Evolutionary conservation across 2,329 filamentous ascomycete species (phyloP).

Genomic region (Bretziella fagacearum): DNA sequence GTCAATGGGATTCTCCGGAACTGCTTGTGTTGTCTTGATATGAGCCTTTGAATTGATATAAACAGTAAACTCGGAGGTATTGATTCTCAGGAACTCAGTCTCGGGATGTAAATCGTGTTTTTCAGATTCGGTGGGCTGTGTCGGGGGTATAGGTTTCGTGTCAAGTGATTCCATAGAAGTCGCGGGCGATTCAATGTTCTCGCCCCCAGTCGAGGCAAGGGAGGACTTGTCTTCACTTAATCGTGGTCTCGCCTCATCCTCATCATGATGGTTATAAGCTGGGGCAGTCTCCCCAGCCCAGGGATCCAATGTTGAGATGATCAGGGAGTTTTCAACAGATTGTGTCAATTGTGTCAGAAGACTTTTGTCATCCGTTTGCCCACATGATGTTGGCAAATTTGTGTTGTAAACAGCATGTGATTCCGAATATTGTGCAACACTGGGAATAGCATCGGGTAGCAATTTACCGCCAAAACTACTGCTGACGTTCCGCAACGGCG

Average conservation of each 20-base stretch:
- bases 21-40: neutral
- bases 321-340: neutral
- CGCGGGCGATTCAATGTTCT: slow-evolving; percentile 4
- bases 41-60: neutral
- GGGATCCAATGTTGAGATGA: slow-evolving; percentile 4
- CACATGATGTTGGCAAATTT: neutral
- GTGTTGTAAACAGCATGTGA: too few relatives aligned
- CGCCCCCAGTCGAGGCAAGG: neutral
- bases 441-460: neutral
- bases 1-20: neutral
- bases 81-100: neutral
- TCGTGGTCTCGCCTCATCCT: neutral
- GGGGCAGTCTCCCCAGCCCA: slow-evolving; percentile 10
- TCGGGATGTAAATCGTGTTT: neutral
- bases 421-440: neutral
- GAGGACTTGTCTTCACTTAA: slow-evolving; percentile 7
- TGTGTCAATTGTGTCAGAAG: neutral
- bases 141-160: neutral
- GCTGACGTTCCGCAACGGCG: neutral
- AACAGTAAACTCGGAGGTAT: neutral
- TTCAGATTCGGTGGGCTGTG: neutral
- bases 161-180: slow-evolving; percentile 7
- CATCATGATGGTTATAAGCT: neutral
- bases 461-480: neutral
- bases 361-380: neutral